These are phyloP conservation scores for Suhomyces anneliseae DNA, from an alignment of 1,139 yeast species.

Conservation along the genomic window DNA sequence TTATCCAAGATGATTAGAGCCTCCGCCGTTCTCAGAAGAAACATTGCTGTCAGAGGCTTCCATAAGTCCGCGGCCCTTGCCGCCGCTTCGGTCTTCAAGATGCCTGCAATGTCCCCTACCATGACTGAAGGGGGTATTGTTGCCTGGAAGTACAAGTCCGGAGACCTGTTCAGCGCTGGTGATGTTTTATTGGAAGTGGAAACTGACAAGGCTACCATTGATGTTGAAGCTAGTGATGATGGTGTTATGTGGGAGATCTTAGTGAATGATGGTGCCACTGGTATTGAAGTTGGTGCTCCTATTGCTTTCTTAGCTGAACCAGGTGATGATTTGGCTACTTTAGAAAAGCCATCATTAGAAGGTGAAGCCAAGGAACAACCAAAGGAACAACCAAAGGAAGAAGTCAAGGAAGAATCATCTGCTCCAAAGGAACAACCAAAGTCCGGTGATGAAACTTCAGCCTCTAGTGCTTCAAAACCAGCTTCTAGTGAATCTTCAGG, in stretches of 20 bases:
- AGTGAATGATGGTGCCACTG: conserved; percentile 68
- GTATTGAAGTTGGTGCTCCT: conserved; percentile 81
- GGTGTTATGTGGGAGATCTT: conserved; percentile 84
- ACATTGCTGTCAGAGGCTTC: conserved; percentile 11
- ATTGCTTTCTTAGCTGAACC: conserved; percentile 88
- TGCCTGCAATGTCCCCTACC: conserved; percentile 99
- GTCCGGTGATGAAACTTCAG: conserved; percentile 7
- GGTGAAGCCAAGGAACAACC: conserved; percentile 28
- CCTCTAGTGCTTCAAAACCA: conserved; percentile 9
- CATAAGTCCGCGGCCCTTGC: conserved; percentile 22
- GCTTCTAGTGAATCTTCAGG: conserved; percentile 11
- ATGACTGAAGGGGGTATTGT: conserved; percentile 98
- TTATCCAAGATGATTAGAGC: conserved; percentile 20
- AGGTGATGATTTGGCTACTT: conserved; percentile 71
- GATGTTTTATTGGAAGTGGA: conserved; percentile 87
- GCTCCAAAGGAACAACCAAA: conserved; percentile 6
- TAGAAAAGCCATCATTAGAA: conserved; percentile 58
- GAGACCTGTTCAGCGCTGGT: conserved; percentile 76
- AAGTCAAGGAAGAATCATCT: conserved; percentile 11
- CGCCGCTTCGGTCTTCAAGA: conserved; percentile 65
- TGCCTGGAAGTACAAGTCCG: conserved; percentile 87
- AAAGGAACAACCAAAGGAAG: conserved; percentile 14
- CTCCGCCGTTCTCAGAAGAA: conserved; percentile 13
- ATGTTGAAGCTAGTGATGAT: conserved; percentile 92
- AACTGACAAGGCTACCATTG: conserved; percentile 91